Percentiles rank a stretch among this genome's conserved stretches.
phyloP scores from a whole-genome alignment of 2,329 filamentous ascomycete species.

The Aureobasidium leucospermi region DNA sequence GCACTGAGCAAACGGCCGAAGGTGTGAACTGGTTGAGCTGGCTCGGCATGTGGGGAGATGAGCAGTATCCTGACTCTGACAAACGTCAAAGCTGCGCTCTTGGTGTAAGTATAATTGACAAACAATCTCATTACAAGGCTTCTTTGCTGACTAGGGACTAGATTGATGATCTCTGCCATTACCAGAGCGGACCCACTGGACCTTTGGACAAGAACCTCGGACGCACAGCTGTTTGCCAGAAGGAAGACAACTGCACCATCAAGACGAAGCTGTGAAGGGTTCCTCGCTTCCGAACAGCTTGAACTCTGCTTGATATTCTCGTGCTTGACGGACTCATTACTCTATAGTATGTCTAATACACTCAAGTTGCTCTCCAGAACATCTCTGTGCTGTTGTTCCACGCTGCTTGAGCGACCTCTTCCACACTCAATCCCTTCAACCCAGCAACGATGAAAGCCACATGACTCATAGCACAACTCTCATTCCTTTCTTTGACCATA shows the following conservation, averaged over 20 bases:
- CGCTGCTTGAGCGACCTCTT: constrained; percentile 37
- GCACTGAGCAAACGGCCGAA: background rate
- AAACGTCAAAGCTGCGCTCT: constrained; percentile 4
- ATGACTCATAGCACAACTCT: constrained; percentile 42
- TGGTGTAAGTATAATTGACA: background rate
- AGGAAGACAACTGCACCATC: background rate
- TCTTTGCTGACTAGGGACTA: background rate
- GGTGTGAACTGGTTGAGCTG: constrained; percentile 3
- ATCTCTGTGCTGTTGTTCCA: constrained; percentile 32
- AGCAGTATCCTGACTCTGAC: constrained; percentile 1
- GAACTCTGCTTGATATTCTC: too few species aligned
- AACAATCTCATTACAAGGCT: too few species aligned
- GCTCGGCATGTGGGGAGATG: constrained; percentile 6
- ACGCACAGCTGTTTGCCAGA: background rate
- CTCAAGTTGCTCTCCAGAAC: constrained; percentile 20
- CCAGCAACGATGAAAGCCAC: constrained; percentile 45
- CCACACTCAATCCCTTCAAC: constrained; percentile 36
- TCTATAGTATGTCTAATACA: background rate
- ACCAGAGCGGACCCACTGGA: constrained; percentile 5
- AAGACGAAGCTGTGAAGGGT: background rate
- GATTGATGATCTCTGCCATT: constrained; percentile 10
- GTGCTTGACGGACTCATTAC: background rate
- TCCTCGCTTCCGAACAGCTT: too few species aligned
- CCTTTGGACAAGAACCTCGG: constrained; percentile 2
- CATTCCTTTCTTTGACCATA: constrained; percentile 47